Evolutionary conservation across 371 early-diverging fungal species (phyloP).

Genomic region (Mucor velutinosus): DNA sequence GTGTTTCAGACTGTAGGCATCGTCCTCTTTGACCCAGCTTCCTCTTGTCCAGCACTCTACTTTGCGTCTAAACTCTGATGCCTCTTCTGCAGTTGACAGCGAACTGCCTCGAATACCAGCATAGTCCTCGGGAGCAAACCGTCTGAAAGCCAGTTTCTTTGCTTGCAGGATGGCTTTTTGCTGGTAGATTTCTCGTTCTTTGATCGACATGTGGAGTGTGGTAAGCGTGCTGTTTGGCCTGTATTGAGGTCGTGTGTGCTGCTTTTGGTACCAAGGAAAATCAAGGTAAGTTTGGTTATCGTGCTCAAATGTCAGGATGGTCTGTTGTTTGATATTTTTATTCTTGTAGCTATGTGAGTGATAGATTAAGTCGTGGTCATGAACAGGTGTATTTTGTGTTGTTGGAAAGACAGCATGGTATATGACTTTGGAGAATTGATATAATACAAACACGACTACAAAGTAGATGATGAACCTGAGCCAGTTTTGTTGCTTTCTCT

Average conservation of each 20-base stretch:
- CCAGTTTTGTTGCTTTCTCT: background rate
- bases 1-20: conserved; percentile 28
- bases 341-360: background rate
- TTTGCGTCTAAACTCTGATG: conserved; percentile 11
- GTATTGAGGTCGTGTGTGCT: conserved; percentile 21
- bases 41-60: conserved; percentile 34
- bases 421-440: conserved; percentile 1
- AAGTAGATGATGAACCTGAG: conserved; percentile 9
- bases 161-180: conserved; percentile 21
- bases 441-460: background rate
- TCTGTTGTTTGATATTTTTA: conserved; percentile 4
- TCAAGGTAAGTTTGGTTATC: conserved; percentile 16
- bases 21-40: conserved; percentile 24
- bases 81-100: conserved; percentile 11
- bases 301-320: background rate
- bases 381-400: background rate
- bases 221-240: conserved; percentile 3
- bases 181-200: conserved; percentile 18
- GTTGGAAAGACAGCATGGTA: background rate
- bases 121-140: conserved; percentile 10
- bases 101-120: conserved; percentile 25
- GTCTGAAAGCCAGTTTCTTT: conserved; percentile 13
- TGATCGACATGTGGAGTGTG: conserved; percentile 10
- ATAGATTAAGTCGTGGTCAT: background rate
- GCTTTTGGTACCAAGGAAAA: conserved; percentile 31